Percentiles rank a stretch among this genome's conserved stretches.
These are phyloP conservation scores for Fusarium phyllophilum DNA, from an alignment of 2,329 filamentous ascomycete genomes.

Conservation along the genomic window DNA sequence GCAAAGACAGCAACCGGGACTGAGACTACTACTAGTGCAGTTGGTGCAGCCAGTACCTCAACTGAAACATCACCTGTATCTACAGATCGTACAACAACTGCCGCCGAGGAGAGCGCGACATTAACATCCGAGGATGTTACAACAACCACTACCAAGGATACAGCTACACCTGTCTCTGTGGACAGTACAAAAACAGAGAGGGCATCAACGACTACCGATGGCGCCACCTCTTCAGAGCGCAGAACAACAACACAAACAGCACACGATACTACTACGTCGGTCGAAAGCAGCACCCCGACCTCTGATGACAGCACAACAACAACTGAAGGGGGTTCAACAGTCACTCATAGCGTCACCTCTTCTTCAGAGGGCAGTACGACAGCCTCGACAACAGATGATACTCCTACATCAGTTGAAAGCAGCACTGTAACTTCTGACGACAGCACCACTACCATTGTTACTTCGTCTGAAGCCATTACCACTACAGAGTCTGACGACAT, in stretches of 20 bases:
- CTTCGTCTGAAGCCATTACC: fast-evolving
- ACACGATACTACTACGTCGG: no score
- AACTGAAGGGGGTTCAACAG: neutral
- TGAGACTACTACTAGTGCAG: neutral
- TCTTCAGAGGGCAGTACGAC: neutral
- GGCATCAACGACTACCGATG: neutral
- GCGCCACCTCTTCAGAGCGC: fast-evolving
- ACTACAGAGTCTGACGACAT: fast-evolving
- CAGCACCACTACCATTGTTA: fast-evolving
- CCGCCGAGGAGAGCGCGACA: fast-evolving
- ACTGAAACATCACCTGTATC: neutral
- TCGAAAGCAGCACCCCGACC: neutral
- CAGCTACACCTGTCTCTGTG: fast-evolving
- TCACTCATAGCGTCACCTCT: fast-evolving
- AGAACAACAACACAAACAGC: no score
- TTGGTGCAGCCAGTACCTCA: fast-evolving
- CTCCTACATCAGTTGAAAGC: neutral
- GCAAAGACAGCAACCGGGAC: neutral
- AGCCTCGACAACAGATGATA: no score
- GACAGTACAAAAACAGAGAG: neutral
- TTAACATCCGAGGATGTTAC: neutral
- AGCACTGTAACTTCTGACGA: neutral
- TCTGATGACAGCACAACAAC: neutral
- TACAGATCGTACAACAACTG: neutral
- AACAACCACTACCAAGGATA: neutral